Evolutionary conservation across 441 rosid species (phyloP).

Genomic region (Erysimum cheiri): DNA sequence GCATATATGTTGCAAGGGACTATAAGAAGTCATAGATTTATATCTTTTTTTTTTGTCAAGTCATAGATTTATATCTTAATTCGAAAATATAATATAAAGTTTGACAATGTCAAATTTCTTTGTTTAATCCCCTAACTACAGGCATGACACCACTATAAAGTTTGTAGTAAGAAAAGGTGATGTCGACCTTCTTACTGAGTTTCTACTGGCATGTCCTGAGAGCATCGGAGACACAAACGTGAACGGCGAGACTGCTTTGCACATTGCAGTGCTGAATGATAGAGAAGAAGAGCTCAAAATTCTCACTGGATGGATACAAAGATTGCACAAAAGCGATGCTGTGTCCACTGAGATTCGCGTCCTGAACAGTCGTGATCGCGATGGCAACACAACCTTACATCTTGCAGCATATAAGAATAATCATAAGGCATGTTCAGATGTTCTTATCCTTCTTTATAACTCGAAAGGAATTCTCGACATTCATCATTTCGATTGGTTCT

Average conservation of each 20-base stretch:
- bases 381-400: slow-evolving; percentile 26
- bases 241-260: slow-evolving; percentile 19
- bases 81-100: background rate
- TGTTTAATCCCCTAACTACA: background rate
- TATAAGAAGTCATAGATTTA: background rate
- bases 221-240: slow-evolving; percentile 6
- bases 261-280: slow-evolving; percentile 6
- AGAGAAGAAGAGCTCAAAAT: background rate
- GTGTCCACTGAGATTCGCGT: background rate
- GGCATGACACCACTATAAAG: slow-evolving; percentile 22
- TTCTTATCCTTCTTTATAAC: no score
- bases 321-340: background rate
- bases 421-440: slow-evolving; percentile 16
- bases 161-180: slow-evolving; percentile 6
- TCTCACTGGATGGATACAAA: background rate
- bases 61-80: background rate
- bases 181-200: slow-evolving; percentile 9
- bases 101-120: background rate
- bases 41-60: no score
- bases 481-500: background rate
- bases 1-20: background rate
- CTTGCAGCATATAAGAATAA: background rate
- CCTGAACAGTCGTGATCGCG: background rate
- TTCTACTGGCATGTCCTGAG: slow-evolving; percentile 5
- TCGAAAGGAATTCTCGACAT: background rate